Base-by-base conservation (phyloP, 225 moss, liverwort and hornwort species). In the Pseudoscleropodium purum region DNA sequence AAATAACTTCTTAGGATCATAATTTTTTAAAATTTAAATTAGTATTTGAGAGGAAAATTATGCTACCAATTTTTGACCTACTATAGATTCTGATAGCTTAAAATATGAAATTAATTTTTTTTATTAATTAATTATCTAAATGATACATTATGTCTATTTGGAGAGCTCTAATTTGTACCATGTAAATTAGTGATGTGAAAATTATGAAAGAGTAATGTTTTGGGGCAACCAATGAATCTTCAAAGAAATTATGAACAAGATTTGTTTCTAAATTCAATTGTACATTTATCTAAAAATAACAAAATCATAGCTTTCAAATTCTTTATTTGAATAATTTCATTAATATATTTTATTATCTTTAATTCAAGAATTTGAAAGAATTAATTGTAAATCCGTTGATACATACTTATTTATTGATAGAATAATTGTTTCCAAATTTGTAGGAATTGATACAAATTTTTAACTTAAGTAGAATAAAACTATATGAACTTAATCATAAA, bases 11-110 rank as follows among this genome's bases (percentile, higher is more conserved):
- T 13, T n/a, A 24, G 13, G 13, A 69, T 39, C 4, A 69, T 14
- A 24, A 19, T 37, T 68, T 68, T 10, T 13, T 5, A 37, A 1
- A 6, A n/a, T 69, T 24, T 69, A 21, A 69, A 39, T 24, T 24
- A 39, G n/a, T 13, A 2, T 7, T 6, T 12, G 2, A 21, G 21
- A n/a, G 0, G 7, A n/a, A 23, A n/a, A 23, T n/a, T n/a, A 23
- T 24, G 13, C n/a, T 69, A 39, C 47, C 2, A 47, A 47, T 8
- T 47, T 9, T 47, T 47, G 7, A 9, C 47, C 47, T 47, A 9
- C 0, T n/a, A 4, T 39, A 69, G 24, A 13, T 13, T 5, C 7
- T 0, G 7, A 1, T 5, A 39, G 13, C 7, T 69, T 13, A 69
- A 69, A 20, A 66, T 9, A 17, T 3, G 18, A 34, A 66, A 31